Evolutionary conservation across 1,284 basidiomycete species (phyloP).

Genomic region (Pseudozyma tsukubaensis): DNA sequence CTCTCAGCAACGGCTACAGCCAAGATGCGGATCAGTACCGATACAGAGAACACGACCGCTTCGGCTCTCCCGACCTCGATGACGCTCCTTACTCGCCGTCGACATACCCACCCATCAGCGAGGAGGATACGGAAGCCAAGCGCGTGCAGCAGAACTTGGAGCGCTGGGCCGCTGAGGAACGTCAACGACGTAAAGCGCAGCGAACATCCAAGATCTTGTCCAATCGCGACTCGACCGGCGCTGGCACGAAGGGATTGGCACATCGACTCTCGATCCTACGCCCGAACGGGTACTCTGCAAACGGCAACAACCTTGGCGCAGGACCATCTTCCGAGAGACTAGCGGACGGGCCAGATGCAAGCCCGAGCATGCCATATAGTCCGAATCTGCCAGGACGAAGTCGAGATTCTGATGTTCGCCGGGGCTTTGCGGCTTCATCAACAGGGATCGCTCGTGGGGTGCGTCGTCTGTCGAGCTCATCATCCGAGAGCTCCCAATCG

Average conservation of each 20-base stretch:
- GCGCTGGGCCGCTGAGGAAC: constrained; percentile 57
- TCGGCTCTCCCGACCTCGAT: constrained; percentile 24
- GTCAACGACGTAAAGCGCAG: constrained; percentile 55
- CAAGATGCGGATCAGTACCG: constrained; percentile 1
- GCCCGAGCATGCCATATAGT: constrained; percentile 17
- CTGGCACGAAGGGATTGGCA: constrained; percentile 14
- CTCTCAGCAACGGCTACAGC: constrained; percentile 23
- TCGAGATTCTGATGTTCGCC: constrained; percentile 9
- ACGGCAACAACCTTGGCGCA: constrained; percentile 32
- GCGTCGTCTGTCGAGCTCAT: constrained; percentile 26
- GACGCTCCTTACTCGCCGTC: constrained; percentile 27
- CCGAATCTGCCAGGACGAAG: neutral
- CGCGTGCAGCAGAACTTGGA: constrained; percentile 56
- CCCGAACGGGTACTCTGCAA: constrained; percentile 6
- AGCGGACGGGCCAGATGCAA: constrained; percentile 25
- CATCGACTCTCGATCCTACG: constrained; percentile 36
- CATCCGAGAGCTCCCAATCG: constrained; percentile 39
- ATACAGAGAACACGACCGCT: constrained; percentile 9
- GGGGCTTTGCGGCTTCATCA: constrained; percentile 18
- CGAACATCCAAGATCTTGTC: constrained; percentile 40
- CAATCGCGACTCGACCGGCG: constrained; percentile 20
- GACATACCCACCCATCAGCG: constrained; percentile 52
- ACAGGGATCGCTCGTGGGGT: constrained; percentile 14
- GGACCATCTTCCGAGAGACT: constrained; percentile 47
- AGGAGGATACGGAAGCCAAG: constrained; percentile 53